Evolutionary conservation across 495 filamentous ascomycete genomes (phyloP).

Genomic region (Talaromyces liani): DNA sequence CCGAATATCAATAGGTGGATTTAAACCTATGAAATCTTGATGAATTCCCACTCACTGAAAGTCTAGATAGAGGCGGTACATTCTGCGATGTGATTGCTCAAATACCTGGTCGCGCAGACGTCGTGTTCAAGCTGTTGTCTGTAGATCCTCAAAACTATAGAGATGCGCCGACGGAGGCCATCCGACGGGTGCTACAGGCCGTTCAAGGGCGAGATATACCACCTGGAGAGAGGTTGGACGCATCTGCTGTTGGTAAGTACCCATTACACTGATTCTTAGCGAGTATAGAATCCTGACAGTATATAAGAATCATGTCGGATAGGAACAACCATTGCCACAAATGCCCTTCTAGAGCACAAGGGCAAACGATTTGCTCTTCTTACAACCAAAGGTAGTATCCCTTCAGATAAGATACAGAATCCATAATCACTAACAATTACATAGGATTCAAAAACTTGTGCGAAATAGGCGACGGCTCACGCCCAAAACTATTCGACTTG

Average conservation of each 20-base stretch:
- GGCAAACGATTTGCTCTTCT: conserved; percentile 87
- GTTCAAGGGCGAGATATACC: background rate
- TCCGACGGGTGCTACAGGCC: conserved; percentile 78
- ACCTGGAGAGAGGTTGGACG: background rate
- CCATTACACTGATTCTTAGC: too few relatives aligned
- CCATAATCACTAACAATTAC: background rate
- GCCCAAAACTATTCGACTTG: conserved; percentile 78
- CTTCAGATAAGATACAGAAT: background rate
- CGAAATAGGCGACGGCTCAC: conserved; percentile 76
- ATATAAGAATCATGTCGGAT: conserved; percentile 42
- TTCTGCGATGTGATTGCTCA: conserved; percentile 58
- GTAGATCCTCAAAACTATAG: conserved; percentile 83
- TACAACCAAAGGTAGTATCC: conserved; percentile 65
- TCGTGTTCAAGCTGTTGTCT: conserved; percentile 85
- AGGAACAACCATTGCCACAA: conserved; percentile 86
- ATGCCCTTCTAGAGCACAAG: conserved; percentile 89
- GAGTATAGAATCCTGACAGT: too few relatives aligned
- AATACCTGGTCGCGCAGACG: conserved; percentile 51
- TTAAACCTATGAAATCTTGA: background rate
- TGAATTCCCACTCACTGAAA: background rate
- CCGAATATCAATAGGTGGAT: background rate
- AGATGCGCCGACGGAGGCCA: conserved; percentile 86
- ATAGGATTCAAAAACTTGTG: conserved; percentile 73
- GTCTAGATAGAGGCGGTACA: conserved; percentile 51
- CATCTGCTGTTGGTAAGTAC: background rate